Percentiles rank a stretch among this genome's conserved stretches.
Conservation (phyloP, 805 yeast genomes). For the Yamadazyma sp. region DNA sequence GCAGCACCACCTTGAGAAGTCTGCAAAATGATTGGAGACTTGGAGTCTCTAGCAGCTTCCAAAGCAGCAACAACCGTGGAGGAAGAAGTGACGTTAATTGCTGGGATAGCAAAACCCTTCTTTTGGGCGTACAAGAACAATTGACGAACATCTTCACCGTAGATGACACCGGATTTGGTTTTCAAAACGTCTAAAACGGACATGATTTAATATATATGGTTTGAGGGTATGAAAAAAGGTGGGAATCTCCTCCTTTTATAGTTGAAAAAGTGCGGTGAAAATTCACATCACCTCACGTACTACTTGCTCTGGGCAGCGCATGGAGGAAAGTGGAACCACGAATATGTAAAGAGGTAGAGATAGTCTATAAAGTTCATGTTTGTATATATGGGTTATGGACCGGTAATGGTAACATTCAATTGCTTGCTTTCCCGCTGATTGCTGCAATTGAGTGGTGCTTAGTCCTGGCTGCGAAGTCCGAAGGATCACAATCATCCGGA, state of each 20-base stretch:
- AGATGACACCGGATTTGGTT: conserved; percentile 96
- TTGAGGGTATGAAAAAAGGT: neutral
- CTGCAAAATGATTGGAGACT: conserved; percentile 94
- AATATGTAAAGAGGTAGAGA: no score
- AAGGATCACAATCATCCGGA: conserved; percentile 19
- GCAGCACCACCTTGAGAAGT: conserved; percentile 99
- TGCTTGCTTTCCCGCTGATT: neutral
- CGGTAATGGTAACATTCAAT: no score
- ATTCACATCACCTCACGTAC: conserved; percentile 11
- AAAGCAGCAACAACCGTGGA: conserved; percentile 73
- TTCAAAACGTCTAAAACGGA: conserved; percentile 72
- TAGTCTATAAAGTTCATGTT: no score
- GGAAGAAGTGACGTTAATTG: conserved; percentile 96
- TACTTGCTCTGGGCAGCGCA: no score
- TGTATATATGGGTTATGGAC: no score
- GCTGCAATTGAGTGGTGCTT: no score
- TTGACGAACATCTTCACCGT: conserved; percentile 91
- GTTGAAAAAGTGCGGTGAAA: conserved; percentile 9
- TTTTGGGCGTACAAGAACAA: conserved; percentile 91
- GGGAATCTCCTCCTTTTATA: conserved; percentile 14
- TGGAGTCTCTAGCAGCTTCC: conserved; percentile 49
- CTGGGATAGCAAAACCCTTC: conserved; percentile 95
- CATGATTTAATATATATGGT: conserved; percentile 31
- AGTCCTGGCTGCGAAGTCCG: no score
- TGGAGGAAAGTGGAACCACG: conserved; percentile 1